These are phyloP conservation scores for Fusarium sp. DNA, from an alignment of 2,329 filamentous ascomycete genomes.

Conservation along the genomic window DNA sequence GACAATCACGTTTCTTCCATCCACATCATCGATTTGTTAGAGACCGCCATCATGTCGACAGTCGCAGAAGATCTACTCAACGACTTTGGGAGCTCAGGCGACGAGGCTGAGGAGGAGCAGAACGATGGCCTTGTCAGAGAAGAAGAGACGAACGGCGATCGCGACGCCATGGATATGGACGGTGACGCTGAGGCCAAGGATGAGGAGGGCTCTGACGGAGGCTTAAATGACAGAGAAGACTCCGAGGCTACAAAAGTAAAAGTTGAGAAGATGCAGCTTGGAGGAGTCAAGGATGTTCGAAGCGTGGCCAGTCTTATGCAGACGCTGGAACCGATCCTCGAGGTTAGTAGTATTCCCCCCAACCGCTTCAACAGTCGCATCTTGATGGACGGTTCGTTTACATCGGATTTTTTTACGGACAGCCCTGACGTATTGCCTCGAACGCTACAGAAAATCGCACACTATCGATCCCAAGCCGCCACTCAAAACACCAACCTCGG, in stretches of 20 bases:
- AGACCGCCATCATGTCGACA: constrained; percentile 74
- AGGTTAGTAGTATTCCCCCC: constrained; percentile 68
- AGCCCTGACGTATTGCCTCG: constrained; percentile 72
- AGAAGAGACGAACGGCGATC: constrained; percentile 55
- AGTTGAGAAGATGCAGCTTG: constrained; percentile 83
- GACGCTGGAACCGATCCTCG: constrained; percentile 79
- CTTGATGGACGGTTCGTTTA: constrained; percentile 62
- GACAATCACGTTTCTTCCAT: constrained; percentile 22
- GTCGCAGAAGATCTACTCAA: constrained; percentile 92
- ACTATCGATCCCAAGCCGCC: constrained; percentile 75
- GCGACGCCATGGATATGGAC: constrained; percentile 61
- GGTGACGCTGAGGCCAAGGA: constrained; percentile 55
- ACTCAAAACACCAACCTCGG: constrained; percentile 73
- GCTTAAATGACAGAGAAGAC: constrained; percentile 64
- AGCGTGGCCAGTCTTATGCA: constrained; percentile 84
- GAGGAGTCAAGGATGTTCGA: constrained; percentile 77
- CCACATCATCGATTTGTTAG: constrained; percentile 10
- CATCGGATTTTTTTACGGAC: constrained; percentile 63
- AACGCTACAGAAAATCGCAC: constrained; percentile 76
- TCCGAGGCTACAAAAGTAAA: constrained; percentile 78
- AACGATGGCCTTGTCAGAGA: constrained; percentile 59
- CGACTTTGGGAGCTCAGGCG: constrained; percentile 71
- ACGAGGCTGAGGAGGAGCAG: constrained; percentile 73
- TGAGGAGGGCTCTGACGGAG: constrained; percentile 56
- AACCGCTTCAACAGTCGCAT: constrained; percentile 33